phyloP scores from a whole-genome alignment of 2,329 filamentous ascomycete genomes.

The Xylariaceae sp. region DNA sequence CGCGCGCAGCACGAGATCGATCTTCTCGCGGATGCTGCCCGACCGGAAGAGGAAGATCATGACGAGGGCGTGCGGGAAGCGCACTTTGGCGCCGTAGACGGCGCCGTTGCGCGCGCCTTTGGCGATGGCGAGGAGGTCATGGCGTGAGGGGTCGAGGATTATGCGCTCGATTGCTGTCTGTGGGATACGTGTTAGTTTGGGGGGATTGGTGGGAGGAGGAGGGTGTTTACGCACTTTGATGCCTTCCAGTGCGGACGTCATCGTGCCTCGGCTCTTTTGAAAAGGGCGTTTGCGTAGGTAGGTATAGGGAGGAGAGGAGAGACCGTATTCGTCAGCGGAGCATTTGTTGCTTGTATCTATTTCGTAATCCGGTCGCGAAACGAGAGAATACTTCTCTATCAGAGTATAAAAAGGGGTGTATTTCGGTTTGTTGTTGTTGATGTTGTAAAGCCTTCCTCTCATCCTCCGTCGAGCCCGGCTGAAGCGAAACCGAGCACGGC shows the following conservation, averaged over 20 bases:
- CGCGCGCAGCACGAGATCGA: constrained; percentile 71
- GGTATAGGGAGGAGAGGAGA: too few species aligned
- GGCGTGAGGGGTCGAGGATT: constrained; percentile 76
- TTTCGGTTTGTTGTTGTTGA: too few species aligned
- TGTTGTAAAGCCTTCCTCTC: too few species aligned
- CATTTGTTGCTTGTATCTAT: background rate
- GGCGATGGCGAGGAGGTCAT: constrained; percentile 75
- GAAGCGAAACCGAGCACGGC: too few species aligned
- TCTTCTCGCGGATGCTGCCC: constrained; percentile 78
- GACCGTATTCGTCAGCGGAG: background rate
- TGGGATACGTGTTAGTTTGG: background rate
- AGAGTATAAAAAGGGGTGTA: too few species aligned
- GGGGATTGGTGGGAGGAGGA: background rate
- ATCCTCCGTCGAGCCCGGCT: too few species aligned
- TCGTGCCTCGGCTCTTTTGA: constrained; percentile 28
- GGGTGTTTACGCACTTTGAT: constrained; percentile 16
- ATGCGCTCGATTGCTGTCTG: constrained; percentile 69
- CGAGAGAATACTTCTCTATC: too few species aligned
- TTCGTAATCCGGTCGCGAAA: too few species aligned
- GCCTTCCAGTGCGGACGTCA: constrained; percentile 23
- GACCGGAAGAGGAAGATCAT: constrained; percentile 97
- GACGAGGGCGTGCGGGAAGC: constrained; percentile 94
- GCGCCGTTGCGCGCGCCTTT: constrained; percentile 96
- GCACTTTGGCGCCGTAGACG: constrained; percentile 95
- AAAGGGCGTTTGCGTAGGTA: constrained; percentile 1